A percentile compares a stretch with the other conserved stretches of the same genome.
phyloP scores from a whole-genome alignment of 1,139 yeast genomes.

The Scheffersomyces insectosa region DNA sequence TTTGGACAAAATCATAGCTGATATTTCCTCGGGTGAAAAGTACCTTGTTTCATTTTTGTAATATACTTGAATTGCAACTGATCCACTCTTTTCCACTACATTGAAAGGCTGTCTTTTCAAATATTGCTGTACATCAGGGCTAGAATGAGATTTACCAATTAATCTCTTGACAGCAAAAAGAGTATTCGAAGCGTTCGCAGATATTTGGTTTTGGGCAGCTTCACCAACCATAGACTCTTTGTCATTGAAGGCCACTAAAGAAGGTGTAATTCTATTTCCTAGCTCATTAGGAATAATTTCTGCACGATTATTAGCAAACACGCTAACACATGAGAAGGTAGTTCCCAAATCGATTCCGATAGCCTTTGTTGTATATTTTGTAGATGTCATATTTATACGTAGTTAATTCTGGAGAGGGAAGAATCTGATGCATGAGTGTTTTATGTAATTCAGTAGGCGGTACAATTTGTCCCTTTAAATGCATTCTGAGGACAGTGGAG shows the following conservation, averaged over 20 bases:
- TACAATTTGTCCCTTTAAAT: too few relatives aligned
- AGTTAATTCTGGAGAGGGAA: constrained; percentile 1
- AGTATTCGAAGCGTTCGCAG: constrained; percentile 77
- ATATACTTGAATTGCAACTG: constrained; percentile 77
- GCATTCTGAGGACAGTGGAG: too few relatives aligned
- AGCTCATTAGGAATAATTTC: constrained; percentile 93
- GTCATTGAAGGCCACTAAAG: constrained; percentile 82
- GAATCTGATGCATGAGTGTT: neutral
- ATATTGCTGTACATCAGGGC: constrained; percentile 77
- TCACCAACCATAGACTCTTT: constrained; percentile 92
- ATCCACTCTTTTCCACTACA: constrained; percentile 67
- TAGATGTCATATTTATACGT: neutral
- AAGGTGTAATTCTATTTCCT: constrained; percentile 93
- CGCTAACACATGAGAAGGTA: constrained; percentile 88
- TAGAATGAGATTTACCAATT: constrained; percentile 76
- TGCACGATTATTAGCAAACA: constrained; percentile 87
- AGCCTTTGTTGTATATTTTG: neutral
- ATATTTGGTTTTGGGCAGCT: constrained; percentile 92
- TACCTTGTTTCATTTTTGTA: constrained; percentile 59
- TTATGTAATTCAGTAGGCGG: too few relatives aligned
- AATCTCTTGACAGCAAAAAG: constrained; percentile 84
- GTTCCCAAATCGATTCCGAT: constrained; percentile 91
- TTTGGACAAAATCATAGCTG: constrained; percentile 88
- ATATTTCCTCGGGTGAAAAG: constrained; percentile 87
- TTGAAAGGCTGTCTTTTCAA: constrained; percentile 78